These are phyloP conservation scores for Clathrus columnatus DNA, from an alignment of 768 basidiomycete genomes.

Conservation along the genomic window DNA sequence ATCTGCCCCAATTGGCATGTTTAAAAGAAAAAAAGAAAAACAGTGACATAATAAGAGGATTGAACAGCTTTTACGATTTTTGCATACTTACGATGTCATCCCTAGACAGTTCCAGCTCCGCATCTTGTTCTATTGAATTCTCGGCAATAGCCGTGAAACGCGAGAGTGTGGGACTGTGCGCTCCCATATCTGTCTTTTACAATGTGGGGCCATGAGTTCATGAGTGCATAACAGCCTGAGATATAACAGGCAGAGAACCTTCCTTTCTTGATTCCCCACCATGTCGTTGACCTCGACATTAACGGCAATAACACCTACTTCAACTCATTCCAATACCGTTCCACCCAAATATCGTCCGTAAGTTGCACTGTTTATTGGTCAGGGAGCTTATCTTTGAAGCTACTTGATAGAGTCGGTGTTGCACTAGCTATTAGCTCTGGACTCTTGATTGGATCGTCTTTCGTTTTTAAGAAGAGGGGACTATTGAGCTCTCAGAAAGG, in stretches of 20 bases:
- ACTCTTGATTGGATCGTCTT: conserved; percentile 82
- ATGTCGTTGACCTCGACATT: not conserved
- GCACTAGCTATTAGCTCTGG: conserved; percentile 72
- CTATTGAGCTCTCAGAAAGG: conserved; percentile 75
- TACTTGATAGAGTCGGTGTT: conserved; percentile 61
- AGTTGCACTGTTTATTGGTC: not conserved
- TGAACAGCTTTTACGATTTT: no score
- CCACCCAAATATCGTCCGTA: conserved; percentile 11
- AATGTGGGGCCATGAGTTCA: not conserved
- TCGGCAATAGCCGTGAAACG: not conserved
- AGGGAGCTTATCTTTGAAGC: not conserved
- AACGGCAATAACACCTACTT: not conserved
- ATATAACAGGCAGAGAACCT: not conserved
- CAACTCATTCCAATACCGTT: conserved; percentile 2
- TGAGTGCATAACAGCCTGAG: not conserved
- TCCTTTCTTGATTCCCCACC: not conserved
- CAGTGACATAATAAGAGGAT: no score
- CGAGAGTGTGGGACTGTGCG: no score
- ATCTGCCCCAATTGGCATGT: no score
- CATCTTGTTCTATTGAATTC: no score
- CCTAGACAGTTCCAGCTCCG: no score
- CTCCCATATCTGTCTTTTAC: not conserved
- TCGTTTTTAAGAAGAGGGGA: conserved; percentile 98
- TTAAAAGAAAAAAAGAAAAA: no score
- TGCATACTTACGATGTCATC: no score